Evolutionary conservation across 2,329 filamentous ascomycete genomes (phyloP).

Genomic region (Aspergillus sp.): DNA sequence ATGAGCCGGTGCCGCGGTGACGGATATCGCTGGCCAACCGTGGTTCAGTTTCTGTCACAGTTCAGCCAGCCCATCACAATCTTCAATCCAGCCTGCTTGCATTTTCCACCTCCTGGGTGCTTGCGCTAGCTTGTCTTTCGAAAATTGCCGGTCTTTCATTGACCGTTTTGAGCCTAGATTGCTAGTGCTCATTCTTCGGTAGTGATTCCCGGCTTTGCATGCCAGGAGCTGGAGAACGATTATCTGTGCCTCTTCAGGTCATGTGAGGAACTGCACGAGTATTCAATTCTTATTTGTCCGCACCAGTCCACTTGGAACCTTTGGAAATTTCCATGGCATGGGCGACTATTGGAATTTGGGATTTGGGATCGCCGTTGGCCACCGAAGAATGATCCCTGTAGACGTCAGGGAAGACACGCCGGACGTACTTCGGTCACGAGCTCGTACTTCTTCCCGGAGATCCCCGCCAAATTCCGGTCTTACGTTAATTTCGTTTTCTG

Average conservation of each 20-base stretch:
- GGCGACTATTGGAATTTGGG: not conserved
- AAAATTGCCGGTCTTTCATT: not conserved
- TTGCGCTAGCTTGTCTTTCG: not conserved
- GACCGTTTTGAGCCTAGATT: slow-evolving; percentile 4
- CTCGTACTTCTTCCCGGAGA: slow-evolving; percentile 4
- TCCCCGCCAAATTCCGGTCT: not conserved
- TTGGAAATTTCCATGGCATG: not conserved
- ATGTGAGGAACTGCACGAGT: slow-evolving; percentile 8
- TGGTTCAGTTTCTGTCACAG: slow-evolving; percentile 6
- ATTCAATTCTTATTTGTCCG: slow-evolving; percentile 1
- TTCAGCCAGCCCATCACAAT: not conserved
- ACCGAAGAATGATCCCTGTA: not conserved
- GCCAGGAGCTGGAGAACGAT: not conserved
- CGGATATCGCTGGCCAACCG: slow-evolving; percentile 26
- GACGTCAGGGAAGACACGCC: not conserved
- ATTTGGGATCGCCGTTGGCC: not conserved
- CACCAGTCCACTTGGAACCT: not conserved
- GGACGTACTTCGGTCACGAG: not conserved
- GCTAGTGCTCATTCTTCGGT: not conserved
- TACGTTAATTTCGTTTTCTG: not conserved
- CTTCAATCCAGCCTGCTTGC: not conserved
- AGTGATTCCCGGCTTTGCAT: not conserved
- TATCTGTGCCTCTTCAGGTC: slow-evolving; percentile 5
- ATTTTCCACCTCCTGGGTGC: not conserved
- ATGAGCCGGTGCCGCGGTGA: slow-evolving; percentile 38